A percentile compares a stretch with the other conserved stretches of the same genome.
phyloP scores from a whole-genome alignment of 371 early-diverging fungal genomes.

The Rhizopus arrhizus region DNA sequence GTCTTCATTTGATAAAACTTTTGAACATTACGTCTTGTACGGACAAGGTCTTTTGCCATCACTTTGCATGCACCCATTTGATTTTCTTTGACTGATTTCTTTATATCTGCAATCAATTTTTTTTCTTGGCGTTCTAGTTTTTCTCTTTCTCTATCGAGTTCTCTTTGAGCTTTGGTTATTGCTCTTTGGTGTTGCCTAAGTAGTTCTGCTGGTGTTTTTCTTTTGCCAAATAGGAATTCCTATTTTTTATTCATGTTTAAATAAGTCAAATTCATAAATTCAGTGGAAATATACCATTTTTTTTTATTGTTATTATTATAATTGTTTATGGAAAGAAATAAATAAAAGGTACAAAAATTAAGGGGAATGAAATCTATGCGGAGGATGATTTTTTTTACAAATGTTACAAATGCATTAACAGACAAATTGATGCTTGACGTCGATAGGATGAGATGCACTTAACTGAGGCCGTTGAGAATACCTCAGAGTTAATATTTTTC shows the following conservation, averaged over 20 bases:
- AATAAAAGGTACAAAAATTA: too few species aligned
- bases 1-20: constrained; percentile 96
- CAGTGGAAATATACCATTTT: not conserved
- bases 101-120: constrained; percentile 91
- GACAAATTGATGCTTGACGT: constrained; percentile 32
- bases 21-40: constrained; percentile 90
- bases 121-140: constrained; percentile 94
- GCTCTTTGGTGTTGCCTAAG: constrained; percentile 90
- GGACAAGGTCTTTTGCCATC: constrained; percentile 96
- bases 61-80: constrained; percentile 93
- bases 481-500: constrained; percentile 29
- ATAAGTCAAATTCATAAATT: not conserved
- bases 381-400: too few species aligned
- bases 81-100: constrained; percentile 86
- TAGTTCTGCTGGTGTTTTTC: constrained; percentile 86
- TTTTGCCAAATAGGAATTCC: constrained; percentile 71
- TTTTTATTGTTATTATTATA: too few species aligned
- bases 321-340: too few species aligned
- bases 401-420: constrained; percentile 15
- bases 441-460: constrained; percentile 38
- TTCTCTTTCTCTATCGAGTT: constrained; percentile 87
- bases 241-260: constrained; percentile 15
- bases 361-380: too few species aligned
- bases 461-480: constrained; percentile 38
- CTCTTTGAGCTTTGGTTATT: constrained; percentile 88